Evolutionary conservation across 2,329 filamentous ascomycete species (phyloP).

Genomic region (Didymella segeticola): DNA sequence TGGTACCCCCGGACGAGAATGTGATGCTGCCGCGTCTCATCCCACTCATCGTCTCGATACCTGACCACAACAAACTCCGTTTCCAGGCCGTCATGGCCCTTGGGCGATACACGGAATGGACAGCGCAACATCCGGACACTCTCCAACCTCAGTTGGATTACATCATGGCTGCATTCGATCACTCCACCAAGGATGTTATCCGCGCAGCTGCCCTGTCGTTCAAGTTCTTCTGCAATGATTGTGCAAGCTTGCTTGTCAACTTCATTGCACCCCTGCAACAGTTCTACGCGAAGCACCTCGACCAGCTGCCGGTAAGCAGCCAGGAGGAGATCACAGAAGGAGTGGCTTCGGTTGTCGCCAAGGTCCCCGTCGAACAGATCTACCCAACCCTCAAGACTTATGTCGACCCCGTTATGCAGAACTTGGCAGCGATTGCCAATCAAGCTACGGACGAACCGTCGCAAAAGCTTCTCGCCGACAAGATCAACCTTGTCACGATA

Average conservation of each 20-base stretch:
- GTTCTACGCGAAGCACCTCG: conserved; percentile 90
- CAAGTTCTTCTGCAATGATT: conserved; percentile 97
- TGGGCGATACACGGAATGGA: conserved; percentile 97
- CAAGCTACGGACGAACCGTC: conserved; percentile 81
- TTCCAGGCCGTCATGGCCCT: conserved; percentile 99
- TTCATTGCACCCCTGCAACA: conserved; percentile 87
- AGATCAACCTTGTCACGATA: conserved; percentile 88
- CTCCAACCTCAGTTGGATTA: conserved; percentile 93
- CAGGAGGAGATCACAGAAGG: conserved; percentile 97
- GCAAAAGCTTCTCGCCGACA: conserved; percentile 88
- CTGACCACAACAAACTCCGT: conserved; percentile 94
- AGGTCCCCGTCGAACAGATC: conserved; percentile 79
- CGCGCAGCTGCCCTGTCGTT: conserved; percentile 91
- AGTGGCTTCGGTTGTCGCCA: conserved; percentile 88
- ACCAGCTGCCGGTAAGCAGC: conserved; percentile 82
- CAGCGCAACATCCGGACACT: conserved; percentile 88
- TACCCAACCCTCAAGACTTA: conserved; percentile 89
- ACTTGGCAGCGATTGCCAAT: conserved; percentile 87
- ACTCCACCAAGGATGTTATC: conserved; percentile 87
- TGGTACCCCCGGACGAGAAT: conserved; percentile 89
- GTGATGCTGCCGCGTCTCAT: conserved; percentile 90
- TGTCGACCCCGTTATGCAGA: conserved; percentile 86
- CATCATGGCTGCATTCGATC: conserved; percentile 90
- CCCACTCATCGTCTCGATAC: conserved; percentile 90
- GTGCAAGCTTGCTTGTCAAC: conserved; percentile 80